These are phyloP conservation scores for Phytophthora foliorum DNA, from an alignment of 352 stramenopile species.

Conservation along the genomic window DNA sequence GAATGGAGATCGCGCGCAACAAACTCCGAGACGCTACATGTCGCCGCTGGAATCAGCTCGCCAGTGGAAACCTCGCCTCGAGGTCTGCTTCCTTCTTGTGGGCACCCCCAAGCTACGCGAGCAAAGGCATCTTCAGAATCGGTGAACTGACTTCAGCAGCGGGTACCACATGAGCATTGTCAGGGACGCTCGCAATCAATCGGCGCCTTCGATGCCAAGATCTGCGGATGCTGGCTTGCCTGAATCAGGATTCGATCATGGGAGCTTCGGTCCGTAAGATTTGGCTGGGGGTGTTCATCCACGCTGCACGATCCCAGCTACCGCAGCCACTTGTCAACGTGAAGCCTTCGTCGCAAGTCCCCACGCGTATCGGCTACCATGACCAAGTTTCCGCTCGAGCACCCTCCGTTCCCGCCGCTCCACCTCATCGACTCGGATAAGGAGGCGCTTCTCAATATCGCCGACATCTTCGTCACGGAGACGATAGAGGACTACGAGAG, in stretches of 20 bases:
- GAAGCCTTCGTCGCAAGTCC: conserved; percentile 16
- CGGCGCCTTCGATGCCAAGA: conserved; percentile 12
- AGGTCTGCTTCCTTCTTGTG: conserved; percentile 31
- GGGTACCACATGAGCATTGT: conserved; percentile 29
- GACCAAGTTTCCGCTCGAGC: conserved; percentile 44
- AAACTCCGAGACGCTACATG: background rate
- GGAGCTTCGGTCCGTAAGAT: conserved; percentile 7
- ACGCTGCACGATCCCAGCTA: background rate
- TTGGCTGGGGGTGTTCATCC: conserved; percentile 2
- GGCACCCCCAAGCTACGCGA: conserved; percentile 2
- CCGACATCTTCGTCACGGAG: conserved; percentile 34
- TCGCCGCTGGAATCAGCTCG: conserved; percentile 19
- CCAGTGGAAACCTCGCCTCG: conserved; percentile 23
- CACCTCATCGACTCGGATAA: conserved; percentile 38
- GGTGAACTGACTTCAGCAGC: conserved; percentile 6
- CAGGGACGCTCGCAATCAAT: conserved; percentile 14
- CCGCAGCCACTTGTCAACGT: conserved; percentile 20
- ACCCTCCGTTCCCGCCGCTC: conserved; percentile 45
- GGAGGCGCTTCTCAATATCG: conserved; percentile 33
- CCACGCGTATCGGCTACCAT: conserved; percentile 11
- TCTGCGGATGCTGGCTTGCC: conserved; percentile 21
- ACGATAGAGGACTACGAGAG: conserved; percentile 43
- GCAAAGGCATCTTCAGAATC: background rate
- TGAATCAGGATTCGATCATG: conserved; percentile 31
- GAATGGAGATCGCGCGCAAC: conserved; percentile 3